A percentile compares a stretch with the other conserved stretches of the same genome.
phyloP scores from a whole-genome alignment of 1,284 basidiomycete species.

The Cryptococcus sp. region DNA sequence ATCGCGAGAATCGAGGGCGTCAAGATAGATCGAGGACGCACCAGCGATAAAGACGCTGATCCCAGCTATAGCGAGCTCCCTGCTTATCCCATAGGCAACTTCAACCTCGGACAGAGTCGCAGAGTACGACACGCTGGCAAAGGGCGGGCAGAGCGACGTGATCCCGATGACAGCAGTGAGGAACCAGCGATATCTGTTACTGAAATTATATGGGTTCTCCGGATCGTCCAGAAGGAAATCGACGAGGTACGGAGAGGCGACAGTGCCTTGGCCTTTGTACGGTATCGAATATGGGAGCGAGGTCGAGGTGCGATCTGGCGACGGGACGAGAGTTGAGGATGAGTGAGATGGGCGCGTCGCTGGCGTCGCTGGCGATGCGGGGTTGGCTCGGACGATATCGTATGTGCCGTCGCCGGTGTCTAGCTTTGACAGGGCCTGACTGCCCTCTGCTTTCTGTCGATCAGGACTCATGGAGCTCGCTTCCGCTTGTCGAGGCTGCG shows the following conservation, averaged over 20 bases:
- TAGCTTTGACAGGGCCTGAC: no score
- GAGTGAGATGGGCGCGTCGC: neutral
- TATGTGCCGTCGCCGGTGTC: no score
- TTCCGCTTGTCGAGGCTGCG: no score
- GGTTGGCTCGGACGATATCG: neutral
- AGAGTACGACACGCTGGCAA: conserved; percentile 61
- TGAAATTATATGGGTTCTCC: conserved; percentile 68
- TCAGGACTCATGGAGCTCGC: no score
- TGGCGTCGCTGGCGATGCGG: no score
- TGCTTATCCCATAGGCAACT: conserved; percentile 57
- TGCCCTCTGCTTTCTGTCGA: no score
- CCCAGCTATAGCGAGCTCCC: conserved; percentile 62
- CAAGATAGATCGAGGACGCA: conserved; percentile 9
- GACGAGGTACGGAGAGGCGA: conserved; percentile 36
- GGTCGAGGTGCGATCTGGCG: neutral
- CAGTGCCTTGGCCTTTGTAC: conserved; percentile 33
- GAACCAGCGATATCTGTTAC: conserved; percentile 55
- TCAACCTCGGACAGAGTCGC: conserved; percentile 60
- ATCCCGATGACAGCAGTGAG: conserved; percentile 48
- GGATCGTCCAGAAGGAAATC: conserved; percentile 60
- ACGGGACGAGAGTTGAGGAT: neutral
- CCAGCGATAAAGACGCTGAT: conserved; percentile 49
- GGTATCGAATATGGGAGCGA: conserved; percentile 1
- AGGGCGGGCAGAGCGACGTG: conserved; percentile 64
- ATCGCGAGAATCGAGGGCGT: neutral